phyloP scores from a whole-genome alignment of 495 filamentous ascomycete species.

The Annulohypoxylon nitens region DNA sequence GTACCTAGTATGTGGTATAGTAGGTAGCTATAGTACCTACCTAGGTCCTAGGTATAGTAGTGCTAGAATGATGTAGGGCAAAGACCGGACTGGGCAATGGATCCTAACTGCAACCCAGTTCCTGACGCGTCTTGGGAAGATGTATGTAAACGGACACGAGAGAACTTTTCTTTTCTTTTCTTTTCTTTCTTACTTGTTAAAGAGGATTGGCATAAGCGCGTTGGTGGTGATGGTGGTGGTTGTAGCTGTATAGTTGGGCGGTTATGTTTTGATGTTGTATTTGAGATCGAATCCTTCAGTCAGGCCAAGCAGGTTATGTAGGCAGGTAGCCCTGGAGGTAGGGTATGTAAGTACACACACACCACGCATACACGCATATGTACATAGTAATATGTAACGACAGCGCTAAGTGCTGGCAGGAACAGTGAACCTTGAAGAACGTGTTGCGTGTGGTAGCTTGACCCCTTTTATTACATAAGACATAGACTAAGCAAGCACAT shows the following conservation, averaged over 20 bases:
- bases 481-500: neutral
- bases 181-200: slow-evolving; percentile 17
- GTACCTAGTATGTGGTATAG: neutral
- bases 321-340: too few species aligned
- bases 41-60: slow-evolving; percentile 1
- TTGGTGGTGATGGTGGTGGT: slow-evolving; percentile 2
- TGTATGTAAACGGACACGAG: slow-evolving; percentile 18
- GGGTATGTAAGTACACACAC: too few species aligned
- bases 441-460: neutral
- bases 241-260: neutral
- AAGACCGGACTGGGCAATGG: slow-evolving; percentile 21
- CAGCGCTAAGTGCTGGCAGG: too few species aligned
- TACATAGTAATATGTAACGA: neutral
- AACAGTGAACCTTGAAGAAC: neutral
- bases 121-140: slow-evolving; percentile 27
- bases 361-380: too few species aligned
- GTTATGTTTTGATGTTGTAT: slow-evolving; percentile 27
- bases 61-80: too few species aligned
- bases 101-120: slow-evolving; percentile 36
- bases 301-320: neutral
- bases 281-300: slow-evolving; percentile 32
- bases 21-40: neutral
- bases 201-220: slow-evolving; percentile 27
- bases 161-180: slow-evolving; percentile 20
- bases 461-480: slow-evolving; percentile 29